phyloP scores from a whole-genome alignment of 305 asterid species.

The Vinca major region DNA sequence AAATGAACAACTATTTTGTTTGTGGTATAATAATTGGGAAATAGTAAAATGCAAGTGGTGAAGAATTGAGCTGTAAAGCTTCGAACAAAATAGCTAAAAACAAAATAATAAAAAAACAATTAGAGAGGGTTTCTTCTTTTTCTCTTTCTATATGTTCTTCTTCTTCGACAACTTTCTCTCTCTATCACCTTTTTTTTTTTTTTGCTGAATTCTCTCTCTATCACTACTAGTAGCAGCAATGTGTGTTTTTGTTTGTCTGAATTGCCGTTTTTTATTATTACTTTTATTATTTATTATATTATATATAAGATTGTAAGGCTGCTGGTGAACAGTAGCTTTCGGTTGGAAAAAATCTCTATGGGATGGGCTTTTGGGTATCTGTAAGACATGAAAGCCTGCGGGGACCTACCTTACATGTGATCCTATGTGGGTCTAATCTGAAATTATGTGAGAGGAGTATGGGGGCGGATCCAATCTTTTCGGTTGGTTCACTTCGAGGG shows the following conservation, averaged over 20 bases:
- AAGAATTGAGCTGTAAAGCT: slow-evolving; percentile 15
- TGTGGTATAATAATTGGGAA: neutral
- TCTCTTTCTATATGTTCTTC: neutral
- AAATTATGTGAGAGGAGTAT: too few species aligned
- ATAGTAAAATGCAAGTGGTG: neutral
- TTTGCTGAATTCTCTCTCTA: slow-evolving; percentile 8
- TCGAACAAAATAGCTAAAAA: slow-evolving; percentile 7
- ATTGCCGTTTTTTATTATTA: slow-evolving; percentile 4
- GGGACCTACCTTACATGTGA: too few species aligned
- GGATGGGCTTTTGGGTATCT: too few species aligned
- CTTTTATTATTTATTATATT: neutral
- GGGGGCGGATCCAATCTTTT: too few species aligned
- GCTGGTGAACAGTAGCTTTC: too few species aligned
- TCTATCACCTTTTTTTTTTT: too few species aligned
- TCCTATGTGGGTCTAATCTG: too few species aligned
- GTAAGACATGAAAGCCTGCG: too few species aligned
- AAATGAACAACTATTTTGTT: neutral
- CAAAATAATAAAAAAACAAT: neutral
- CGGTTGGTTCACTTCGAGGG: too few species aligned
- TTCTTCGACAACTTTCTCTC: too few species aligned
- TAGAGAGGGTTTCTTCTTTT: slow-evolving; percentile 3
- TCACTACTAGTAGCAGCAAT: neutral
- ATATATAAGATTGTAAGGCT: too few species aligned
- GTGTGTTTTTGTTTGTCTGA: neutral
- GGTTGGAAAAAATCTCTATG: too few species aligned